Conservation (phyloP, 2,329 filamentous ascomycete genomes). For the Rutstroemia sp. region DNA sequence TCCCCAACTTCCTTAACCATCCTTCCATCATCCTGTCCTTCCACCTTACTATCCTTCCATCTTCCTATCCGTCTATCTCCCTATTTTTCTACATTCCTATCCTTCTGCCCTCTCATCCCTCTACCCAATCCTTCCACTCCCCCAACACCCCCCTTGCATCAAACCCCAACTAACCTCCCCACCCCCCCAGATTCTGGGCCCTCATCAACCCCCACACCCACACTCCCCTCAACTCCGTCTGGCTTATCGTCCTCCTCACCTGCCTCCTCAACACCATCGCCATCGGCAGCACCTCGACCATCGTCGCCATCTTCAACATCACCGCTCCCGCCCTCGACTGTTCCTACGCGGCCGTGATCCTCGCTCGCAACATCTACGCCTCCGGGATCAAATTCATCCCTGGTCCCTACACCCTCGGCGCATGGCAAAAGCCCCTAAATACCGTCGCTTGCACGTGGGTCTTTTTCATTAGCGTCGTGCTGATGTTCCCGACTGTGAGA, state of each 20-base stretch:
- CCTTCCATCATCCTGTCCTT: not conserved
- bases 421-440: constrained; percentile 48
- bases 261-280: constrained; percentile 43
- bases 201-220: constrained; percentile 45
- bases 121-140: no score
- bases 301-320: constrained; percentile 45
- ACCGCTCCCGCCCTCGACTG: constrained; percentile 45
- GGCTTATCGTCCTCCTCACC: constrained; percentile 55
- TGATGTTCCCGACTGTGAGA: constrained; percentile 44
- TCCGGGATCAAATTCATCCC: constrained; percentile 20
- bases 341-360: constrained; percentile 54
- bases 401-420: constrained; percentile 50
- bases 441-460: constrained; percentile 53
- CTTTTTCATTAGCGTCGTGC: constrained; percentile 52
- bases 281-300: constrained; percentile 42
- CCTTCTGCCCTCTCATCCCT: no score
- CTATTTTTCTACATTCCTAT: no score
- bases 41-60: not conserved
- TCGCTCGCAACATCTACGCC: constrained; percentile 28
- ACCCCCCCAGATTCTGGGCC: constrained; percentile 38
- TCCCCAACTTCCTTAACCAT: not conserved
- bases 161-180: not conserved
- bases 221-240: constrained; percentile 56
- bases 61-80: no score
- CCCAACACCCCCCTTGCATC: not conserved